phyloP scores from a whole-genome alignment of 768 basidiomycete species.

The Punctularia strigosozonata region DNA sequence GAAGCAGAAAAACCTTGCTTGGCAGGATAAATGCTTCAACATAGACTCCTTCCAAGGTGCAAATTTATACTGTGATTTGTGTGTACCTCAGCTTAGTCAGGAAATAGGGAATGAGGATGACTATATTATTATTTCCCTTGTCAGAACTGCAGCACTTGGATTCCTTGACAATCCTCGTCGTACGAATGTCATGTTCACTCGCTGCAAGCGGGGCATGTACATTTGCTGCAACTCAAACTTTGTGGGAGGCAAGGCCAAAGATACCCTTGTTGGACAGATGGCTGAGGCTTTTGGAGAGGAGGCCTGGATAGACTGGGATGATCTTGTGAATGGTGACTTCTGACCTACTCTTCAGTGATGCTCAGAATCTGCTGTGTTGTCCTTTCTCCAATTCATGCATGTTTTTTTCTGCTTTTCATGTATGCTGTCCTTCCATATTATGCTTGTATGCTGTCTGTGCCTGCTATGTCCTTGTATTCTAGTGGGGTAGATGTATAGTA shows the following conservation, averaged over 20 bases:
- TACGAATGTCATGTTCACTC: slow-evolving; percentile 82
- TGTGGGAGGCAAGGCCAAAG: slow-evolving; percentile 38
- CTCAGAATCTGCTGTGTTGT: too few species aligned
- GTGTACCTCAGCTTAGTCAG: too few species aligned
- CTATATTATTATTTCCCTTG: slow-evolving; percentile 61
- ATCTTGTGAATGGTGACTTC: slow-evolving; percentile 24
- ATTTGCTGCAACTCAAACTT: slow-evolving; percentile 57
- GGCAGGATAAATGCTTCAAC: slow-evolving; percentile 19
- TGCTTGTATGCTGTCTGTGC: too few species aligned
- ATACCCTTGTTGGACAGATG: slow-evolving; percentile 31
- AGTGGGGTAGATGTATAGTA: too few species aligned
- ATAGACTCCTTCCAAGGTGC: slow-evolving; percentile 26
- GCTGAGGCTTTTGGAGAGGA: slow-evolving; percentile 19
- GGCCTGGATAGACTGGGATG: slow-evolving; percentile 24
- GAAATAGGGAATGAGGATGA: slow-evolving; percentile 88
- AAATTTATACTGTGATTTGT: too few species aligned
- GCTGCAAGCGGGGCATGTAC: slow-evolving; percentile 71
- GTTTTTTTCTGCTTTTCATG: too few species aligned
- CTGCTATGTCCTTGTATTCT: too few species aligned
- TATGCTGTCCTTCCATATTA: too few species aligned
- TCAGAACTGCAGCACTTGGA: slow-evolving; percentile 50
- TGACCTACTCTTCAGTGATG: too few species aligned
- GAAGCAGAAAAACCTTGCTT: slow-evolving; percentile 11
- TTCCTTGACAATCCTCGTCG: slow-evolving; percentile 56
- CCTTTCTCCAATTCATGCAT: too few species aligned